Evolutionary conservation across 108 stramenopile species (phyloP).

Genomic region (Cyclostephanos tholiformis): DNA sequence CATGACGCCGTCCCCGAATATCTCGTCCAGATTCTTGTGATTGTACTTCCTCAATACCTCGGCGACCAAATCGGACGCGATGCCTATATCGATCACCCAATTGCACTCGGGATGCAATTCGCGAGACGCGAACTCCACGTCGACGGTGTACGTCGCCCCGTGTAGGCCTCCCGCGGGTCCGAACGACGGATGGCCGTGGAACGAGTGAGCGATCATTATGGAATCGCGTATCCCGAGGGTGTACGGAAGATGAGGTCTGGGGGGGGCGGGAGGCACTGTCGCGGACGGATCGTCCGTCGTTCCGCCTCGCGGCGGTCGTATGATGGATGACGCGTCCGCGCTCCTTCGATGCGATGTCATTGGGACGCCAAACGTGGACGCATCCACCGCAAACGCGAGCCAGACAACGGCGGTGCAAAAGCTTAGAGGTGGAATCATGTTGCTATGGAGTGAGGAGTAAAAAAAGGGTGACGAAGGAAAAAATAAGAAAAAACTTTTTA

Average conservation of each 20-base stretch:
- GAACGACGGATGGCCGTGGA: conserved; percentile 81
- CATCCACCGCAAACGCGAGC: neutral
- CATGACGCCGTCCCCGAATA: conserved; percentile 80
- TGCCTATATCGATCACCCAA: conserved; percentile 95
- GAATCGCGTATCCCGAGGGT: conserved; percentile 89
- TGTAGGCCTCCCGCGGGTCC: conserved; percentile 93
- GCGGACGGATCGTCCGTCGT: neutral
- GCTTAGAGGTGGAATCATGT: neutral
- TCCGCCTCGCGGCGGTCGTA: conserved; percentile 21
- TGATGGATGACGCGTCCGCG: neutral
- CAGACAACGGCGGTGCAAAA: neutral
- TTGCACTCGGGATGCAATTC: conserved; percentile 69
- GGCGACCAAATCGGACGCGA: conserved; percentile 74
- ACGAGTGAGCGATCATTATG: conserved; percentile 94
- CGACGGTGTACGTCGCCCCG: conserved; percentile 94
- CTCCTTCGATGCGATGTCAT: neutral
- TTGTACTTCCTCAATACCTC: conserved; percentile 84
- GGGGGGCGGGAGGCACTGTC: neutral
- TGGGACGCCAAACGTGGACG: conserved; percentile 32
- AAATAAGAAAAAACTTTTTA: no score
- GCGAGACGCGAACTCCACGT: conserved; percentile 81
- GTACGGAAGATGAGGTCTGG: conserved; percentile 63
- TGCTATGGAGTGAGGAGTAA: neutral
- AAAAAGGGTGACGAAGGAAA: neutral
- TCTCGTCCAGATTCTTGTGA: conserved; percentile 89